A percentile compares a stretch with the other conserved stretches of the same genome.
phyloP scores from a whole-genome alignment of 306 rosid species.

The Prunus mira region DNA sequence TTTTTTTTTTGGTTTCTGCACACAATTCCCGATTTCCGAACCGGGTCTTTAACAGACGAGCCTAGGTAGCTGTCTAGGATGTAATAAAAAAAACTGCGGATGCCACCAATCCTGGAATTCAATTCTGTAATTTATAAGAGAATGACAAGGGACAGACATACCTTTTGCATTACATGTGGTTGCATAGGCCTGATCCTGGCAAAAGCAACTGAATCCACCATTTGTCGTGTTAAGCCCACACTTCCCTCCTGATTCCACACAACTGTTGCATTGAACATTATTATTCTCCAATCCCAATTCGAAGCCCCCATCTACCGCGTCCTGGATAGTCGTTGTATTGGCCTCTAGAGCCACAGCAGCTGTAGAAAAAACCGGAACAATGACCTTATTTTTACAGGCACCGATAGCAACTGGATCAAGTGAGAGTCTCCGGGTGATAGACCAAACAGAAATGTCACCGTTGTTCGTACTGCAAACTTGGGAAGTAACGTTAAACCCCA shows the following conservation, averaged over 20 bases:
- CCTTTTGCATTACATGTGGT: neutral
- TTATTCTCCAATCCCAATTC: neutral
- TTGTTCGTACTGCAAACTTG: too few species aligned
- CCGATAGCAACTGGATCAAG: accelerated
- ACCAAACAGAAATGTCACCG: too few species aligned
- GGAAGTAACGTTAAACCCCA: too few species aligned
- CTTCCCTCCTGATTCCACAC: neutral
- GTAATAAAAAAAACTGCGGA: too few species aligned
- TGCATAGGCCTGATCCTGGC: neutral
- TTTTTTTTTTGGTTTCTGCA: too few species aligned
- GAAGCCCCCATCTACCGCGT: neutral
- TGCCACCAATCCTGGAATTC: too few species aligned
- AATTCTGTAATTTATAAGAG: neutral
- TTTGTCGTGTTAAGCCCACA: neutral
- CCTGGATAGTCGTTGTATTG: accelerated
- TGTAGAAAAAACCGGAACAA: neutral
- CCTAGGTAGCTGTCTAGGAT: too few species aligned
- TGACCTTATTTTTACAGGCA: accelerated
- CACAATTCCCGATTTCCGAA: too few species aligned
- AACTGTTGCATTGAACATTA: accelerated
- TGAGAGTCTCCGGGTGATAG: accelerated
- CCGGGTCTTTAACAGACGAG: too few species aligned
- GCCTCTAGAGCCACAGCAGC: neutral
- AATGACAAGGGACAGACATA: neutral
- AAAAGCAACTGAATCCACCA: neutral